These are phyloP conservation scores for Pezicula radicicola DNA, from an alignment of 2,329 filamentous ascomycete species.

Conservation along the genomic window DNA sequence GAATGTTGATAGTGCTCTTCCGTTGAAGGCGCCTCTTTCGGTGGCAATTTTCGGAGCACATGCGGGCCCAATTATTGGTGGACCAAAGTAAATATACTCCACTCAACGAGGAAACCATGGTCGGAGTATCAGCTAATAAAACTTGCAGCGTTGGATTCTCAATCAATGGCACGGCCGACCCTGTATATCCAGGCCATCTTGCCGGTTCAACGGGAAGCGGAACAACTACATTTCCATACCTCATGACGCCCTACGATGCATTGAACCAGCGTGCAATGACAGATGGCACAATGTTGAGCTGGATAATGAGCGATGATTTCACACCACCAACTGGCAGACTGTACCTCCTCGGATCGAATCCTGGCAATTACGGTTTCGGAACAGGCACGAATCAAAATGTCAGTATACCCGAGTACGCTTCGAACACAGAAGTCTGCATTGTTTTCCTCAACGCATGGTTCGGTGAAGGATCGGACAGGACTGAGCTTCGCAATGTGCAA, in stretches of 20 bases:
- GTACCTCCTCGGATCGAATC: neutral
- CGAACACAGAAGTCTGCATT: conserved; percentile 60
- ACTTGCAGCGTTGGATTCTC: neutral
- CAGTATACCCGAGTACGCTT: conserved; percentile 37
- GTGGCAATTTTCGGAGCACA: conserved; percentile 54
- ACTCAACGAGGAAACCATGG: neutral
- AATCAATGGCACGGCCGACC: neutral
- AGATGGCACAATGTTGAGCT: conserved; percentile 59
- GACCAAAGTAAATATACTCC: neutral
- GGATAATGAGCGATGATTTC: conserved; percentile 52
- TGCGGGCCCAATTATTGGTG: conserved; percentile 36
- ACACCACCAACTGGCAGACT: neutral
- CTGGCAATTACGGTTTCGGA: conserved; percentile 39
- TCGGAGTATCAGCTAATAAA: neutral
- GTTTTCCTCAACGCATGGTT: conserved; percentile 84
- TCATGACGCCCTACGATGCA: conserved; percentile 68
- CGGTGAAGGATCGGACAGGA: conserved; percentile 72
- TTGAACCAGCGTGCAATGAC: conserved; percentile 58
- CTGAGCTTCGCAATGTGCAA: conserved; percentile 60
- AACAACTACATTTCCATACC: conserved; percentile 67
- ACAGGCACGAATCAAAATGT: conserved; percentile 44
- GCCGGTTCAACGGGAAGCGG: conserved; percentile 57
- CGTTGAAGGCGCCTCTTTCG: conserved; percentile 47
- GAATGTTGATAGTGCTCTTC: conserved; percentile 53
- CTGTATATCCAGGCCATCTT: neutral